Conservation (phyloP, 768 basidiomycete genomes). For the Termitomyces sp. region DNA sequence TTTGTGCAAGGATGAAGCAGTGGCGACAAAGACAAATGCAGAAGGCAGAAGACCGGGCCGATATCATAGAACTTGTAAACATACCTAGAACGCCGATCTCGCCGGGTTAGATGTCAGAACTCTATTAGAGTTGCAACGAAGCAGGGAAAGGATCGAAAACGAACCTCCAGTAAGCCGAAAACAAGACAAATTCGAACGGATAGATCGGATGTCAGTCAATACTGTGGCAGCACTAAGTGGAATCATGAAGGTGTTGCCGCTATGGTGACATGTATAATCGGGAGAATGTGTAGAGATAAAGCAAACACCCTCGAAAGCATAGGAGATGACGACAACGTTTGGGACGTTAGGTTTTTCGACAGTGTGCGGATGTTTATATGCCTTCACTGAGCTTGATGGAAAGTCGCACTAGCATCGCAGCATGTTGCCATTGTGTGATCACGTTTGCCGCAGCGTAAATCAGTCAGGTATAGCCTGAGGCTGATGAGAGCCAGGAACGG, state of each 20-base stretch:
- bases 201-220: background rate
- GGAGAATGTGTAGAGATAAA: background rate
- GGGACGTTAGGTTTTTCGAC: no score
- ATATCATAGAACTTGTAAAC: background rate
- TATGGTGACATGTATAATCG: background rate
- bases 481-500: no score
- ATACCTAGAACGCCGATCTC: background rate
- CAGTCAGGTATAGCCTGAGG: no score
- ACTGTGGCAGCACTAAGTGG: background rate
- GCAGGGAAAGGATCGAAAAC: background rate
- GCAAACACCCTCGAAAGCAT: background rate
- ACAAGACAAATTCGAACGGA: background rate
- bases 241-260: background rate
- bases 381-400: no score
- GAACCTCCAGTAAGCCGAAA: background rate
- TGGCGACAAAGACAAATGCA: background rate
- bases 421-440: no score
- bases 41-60: background rate
- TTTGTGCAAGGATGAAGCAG: background rate
- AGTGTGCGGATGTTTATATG: no score
- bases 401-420: background rate
- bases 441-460: no score
- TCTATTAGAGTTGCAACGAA: background rate
- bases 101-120: background rate
- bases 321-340: background rate